Evolutionary conservation across 2,329 filamentous ascomycete genomes (phyloP).

Genomic region (Pezicula carpinea): DNA sequence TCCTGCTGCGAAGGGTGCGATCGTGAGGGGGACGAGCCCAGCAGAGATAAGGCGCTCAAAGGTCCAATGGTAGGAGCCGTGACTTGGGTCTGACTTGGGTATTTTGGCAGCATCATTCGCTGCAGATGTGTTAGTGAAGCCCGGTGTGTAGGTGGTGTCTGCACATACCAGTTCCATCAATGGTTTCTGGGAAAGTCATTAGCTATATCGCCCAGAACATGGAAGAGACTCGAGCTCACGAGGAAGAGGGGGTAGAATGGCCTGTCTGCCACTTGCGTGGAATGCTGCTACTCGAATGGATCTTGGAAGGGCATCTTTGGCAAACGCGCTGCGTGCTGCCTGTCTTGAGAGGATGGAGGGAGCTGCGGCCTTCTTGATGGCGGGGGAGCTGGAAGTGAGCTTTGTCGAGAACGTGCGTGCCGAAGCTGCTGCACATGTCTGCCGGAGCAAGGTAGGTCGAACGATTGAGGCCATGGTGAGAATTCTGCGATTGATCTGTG

Average conservation of each 20-base stretch:
- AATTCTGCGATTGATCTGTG: conserved; percentile 11
- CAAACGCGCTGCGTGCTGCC: conserved; percentile 29
- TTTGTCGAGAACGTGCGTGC: conserved; percentile 40
- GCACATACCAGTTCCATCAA: conserved; percentile 67
- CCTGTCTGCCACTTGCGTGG: conserved; percentile 73
- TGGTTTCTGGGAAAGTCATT: conserved; percentile 54
- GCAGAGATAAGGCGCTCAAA: conserved; percentile 84
- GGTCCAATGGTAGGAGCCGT: conserved; percentile 98
- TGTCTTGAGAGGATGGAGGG: conserved; percentile 21
- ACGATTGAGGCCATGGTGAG: conserved; percentile 47
- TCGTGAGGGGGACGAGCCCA: conserved; percentile 77
- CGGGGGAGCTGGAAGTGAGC: conserved; percentile 27
- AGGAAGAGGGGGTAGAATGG: conserved; percentile 77
- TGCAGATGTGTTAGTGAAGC: conserved; percentile 30
- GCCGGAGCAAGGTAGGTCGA: conserved; percentile 43
- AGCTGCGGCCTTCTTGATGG: conserved; percentile 24
- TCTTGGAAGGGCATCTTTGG: conserved; percentile 34
- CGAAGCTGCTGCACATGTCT: conserved; percentile 37
- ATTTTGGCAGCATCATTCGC: conserved; percentile 84
- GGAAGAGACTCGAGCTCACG: conserved; percentile 52
- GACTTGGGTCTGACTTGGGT: conserved; percentile 65
- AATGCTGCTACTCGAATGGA: conserved; percentile 66
- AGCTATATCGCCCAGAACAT: conserved; percentile 30
- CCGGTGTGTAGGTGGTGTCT: neutral
- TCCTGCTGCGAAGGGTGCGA: conserved; percentile 88